Base-by-base conservation (phyloP, 176 grass and related monocot species). In the Eragrostis curvula region DNA sequence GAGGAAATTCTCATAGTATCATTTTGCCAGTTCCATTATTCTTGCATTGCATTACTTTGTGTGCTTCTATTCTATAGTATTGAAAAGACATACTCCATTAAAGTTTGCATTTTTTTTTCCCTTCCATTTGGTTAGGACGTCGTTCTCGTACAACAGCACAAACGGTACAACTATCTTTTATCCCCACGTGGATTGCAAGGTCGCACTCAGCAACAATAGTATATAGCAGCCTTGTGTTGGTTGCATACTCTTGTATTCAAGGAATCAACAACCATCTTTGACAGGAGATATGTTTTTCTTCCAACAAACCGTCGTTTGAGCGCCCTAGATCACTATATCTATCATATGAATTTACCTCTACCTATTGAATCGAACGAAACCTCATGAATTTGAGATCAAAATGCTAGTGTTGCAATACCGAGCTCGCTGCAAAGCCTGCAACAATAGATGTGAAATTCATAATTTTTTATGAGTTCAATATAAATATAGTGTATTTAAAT, bases 131-230 rank as follows among this genome's bases (percentile, higher is more conserved):
- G 64, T 78, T 85, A 48, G 68, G 50, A 69, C 46, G 52, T 78
- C 63, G 65, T 59, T 77, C 52, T 85, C 82, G 12, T 76, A 11
- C 23, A 25, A 59, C 29, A 77, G 25, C 23, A 57, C 28, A 13
- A 14, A 47, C n/a, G 65, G 69, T 41, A 41, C 42, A 42, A 25
- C 72, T 5, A 0, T 3, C 20, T 0, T 39, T 49, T 51, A 28
- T 78, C 74, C 66, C 66, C 66, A 79, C 52, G 55, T 63, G 83
- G 75, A 72, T 30, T 53, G 45, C 68, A 28, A 65, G 10, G 66
- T 52, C 5, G 23, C 55, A 63, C 24, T 30, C 55, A 53, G 43
- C 66, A n/a, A 28, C 29, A 66, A 20, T 2, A 58, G 21, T n/a
- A 58, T 23, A 57, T 10, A 73, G 42, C 44, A n/a, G 18, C 15